A percentile compares a stretch with the other conserved stretches of the same genome.
phyloP scores from a whole-genome alignment of 177 flowering plant species.

The Tripterygium wilfordii region DNA sequence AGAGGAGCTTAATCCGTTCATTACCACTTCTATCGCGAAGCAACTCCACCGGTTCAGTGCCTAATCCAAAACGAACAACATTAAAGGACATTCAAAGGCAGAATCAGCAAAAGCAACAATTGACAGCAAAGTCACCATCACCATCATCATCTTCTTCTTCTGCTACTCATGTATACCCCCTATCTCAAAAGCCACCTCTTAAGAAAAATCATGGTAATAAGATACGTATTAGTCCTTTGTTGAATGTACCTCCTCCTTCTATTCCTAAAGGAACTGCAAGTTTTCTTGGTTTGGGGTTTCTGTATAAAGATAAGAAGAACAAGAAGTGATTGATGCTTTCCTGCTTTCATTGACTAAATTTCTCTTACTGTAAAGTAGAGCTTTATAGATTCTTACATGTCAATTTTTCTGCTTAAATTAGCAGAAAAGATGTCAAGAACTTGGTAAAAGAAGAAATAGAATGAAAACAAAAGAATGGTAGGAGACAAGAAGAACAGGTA shows the following conservation, averaged over 20 bases:
- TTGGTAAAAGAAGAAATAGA: no score
- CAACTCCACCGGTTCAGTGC: constrained; percentile 81
- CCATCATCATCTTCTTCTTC: constrained; percentile 7
- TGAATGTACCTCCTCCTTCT: constrained; percentile 37
- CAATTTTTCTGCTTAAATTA: no score
- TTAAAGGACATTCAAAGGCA: constrained; percentile 35
- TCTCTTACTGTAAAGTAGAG: not conserved
- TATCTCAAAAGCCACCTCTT: constrained; percentile 20
- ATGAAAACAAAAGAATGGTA: no score
- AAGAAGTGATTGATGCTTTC: constrained; percentile 10
- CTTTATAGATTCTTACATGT: not conserved
- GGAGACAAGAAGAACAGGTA: no score
- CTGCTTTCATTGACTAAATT: not conserved
- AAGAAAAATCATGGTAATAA: constrained; percentile 23
- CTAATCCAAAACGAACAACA: constrained; percentile 30
- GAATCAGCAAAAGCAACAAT: constrained; percentile 17
- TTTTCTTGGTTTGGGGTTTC: constrained; percentile 39
- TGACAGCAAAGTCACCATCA: constrained; percentile 8
- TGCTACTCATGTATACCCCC: not conserved
- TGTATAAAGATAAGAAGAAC: constrained; percentile 29
- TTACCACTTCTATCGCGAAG: constrained; percentile 59
- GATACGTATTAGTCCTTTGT: constrained; percentile 30
- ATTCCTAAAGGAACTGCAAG: constrained; percentile 31
- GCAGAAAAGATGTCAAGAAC: no score
- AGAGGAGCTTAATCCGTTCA: constrained; percentile 39